Evolutionary conservation across 2,329 filamentous ascomycete genomes (phyloP).

Genomic region (Cordyceps pruinosa): DNA sequence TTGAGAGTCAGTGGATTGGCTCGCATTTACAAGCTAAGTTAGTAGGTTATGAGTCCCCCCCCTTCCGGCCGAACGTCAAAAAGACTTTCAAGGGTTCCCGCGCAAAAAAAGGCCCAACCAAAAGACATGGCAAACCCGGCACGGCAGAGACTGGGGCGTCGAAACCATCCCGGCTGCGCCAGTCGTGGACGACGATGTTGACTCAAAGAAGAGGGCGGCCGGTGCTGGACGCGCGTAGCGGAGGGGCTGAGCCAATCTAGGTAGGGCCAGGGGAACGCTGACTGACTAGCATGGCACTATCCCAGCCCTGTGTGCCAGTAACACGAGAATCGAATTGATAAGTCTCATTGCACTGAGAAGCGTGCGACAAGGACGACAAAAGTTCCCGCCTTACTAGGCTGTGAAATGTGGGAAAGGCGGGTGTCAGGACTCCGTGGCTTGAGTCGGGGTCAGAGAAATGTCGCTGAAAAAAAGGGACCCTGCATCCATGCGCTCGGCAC

Average conservation of each 20-base stretch:
- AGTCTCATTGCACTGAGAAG: neutral
- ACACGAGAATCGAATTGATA: neutral
- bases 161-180: conserved; percentile 47
- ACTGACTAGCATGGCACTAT: neutral
- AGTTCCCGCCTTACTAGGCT: neutral
- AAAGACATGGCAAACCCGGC: too few species aligned
- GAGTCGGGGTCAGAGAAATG: neutral
- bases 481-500: neutral
- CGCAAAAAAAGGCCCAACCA: too few species aligned
- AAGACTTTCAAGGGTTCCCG: too few species aligned
- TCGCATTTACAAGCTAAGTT: too few species aligned
- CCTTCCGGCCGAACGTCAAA: too few species aligned
- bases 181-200: conserved; percentile 40
- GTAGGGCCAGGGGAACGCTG: neutral
- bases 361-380: neutral
- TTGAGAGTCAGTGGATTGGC: too few species aligned
- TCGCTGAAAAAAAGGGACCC: neutral
- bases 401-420: neutral
- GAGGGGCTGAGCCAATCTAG: neutral
- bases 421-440: neutral
- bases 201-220: conserved; percentile 30
- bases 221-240: conserved; percentile 10
- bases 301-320: neutral
- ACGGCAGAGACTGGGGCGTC: too few species aligned
- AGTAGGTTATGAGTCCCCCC: too few species aligned